Base-by-base conservation (phyloP, 257 asterid species). In the Voacanga thouarsii region DNA sequence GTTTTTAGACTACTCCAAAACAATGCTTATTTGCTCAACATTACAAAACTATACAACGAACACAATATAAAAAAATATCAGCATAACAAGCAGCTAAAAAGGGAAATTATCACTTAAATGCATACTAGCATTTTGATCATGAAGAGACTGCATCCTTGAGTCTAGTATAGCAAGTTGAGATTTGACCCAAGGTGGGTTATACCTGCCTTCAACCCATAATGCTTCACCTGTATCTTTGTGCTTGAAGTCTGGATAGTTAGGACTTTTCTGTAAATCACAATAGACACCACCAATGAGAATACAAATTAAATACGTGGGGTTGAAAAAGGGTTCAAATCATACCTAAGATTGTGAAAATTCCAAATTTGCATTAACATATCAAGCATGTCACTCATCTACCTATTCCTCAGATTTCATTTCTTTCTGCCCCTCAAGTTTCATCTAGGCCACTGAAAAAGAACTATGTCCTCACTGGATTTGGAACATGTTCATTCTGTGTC, bases 221-320 rank as follows among this genome's bases (percentile, higher is more conserved):
- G 98, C 96, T 81, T 95, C 99, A 0, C 97, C 97, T 0, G 98
- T 95, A 74, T 91, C 97, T 83, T 95, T 95, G 93, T 95, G 98
- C 92, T 95, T 95, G 88, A 95, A 95, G 87, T 93, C 99, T 39
- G 99, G 99, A 84, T 91, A 91, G 78, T 91, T 95, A 37, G 99
- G 96, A 84, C 91, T 93, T 85, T 92, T 88, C 99, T 95, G 90
- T 68, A 30, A 76, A 88, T 80, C 77, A 75, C 19, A 79, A 23
- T 71, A 21, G 44, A 56, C 47, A n/a, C n/a, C n/a, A 59, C 70
- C 57, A 47, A 26, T 33, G 51, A 53, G 77, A 18, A 59, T 4
- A 67, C 28, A 47, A 41, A 7, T 50, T 45, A 4, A 43, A 6
- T 15, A 33, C 55, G 0, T 15, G 15, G 43, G 11, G 37, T 30